Base-by-base conservation (phyloP, 371 early-diverging fungal species). In the Mucor irregularis region DNA sequence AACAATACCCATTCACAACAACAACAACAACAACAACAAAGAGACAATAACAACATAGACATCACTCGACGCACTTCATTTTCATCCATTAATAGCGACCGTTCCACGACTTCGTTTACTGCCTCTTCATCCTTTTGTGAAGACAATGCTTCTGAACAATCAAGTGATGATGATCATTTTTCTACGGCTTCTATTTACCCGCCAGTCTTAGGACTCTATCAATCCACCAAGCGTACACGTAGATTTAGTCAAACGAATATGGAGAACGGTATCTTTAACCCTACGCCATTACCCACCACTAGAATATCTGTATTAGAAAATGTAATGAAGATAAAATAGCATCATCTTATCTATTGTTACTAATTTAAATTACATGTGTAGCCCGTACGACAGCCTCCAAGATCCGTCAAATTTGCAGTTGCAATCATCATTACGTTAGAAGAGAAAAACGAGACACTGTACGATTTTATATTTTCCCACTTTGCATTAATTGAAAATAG, bases 391-490 rank as follows among this genome's bases (percentile, higher is more conserved):
- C 80, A 73, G 39, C 69, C 75, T 4, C 70, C 80, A 10, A 58
- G 79, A 29, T 73, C 83, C 31, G 78, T 79, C 29, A 83, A 81
- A 49, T 86, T 79, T 60, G 81, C 87, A 0, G 62, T 86, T 19
- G 84, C 85, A 7, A 65, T 86, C 8, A 70, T 86, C 30, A 80
- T 86, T 30, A 81, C 76, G 7, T 52, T 84, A 35, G 60, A 80
- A 64, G 69, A 73, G 17, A 72, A 76, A 44, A 80, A 82, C 53
- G 66, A 69, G 38, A 63, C 69, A 4, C 53, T 84, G 11, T 74
- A 80, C 29, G 85, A 84, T 51, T 84, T 84, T 46, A 67, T 86
- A 24, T 86, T 84, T 57, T 82, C 87, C 4, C 87, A 86, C 57
- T 86, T 83, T 60, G 79, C 84, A 7, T 61, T 86, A 19, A 73